Conservation (phyloP, 1,284 basidiomycete genomes). For the Trichosporon sp. region DNA sequence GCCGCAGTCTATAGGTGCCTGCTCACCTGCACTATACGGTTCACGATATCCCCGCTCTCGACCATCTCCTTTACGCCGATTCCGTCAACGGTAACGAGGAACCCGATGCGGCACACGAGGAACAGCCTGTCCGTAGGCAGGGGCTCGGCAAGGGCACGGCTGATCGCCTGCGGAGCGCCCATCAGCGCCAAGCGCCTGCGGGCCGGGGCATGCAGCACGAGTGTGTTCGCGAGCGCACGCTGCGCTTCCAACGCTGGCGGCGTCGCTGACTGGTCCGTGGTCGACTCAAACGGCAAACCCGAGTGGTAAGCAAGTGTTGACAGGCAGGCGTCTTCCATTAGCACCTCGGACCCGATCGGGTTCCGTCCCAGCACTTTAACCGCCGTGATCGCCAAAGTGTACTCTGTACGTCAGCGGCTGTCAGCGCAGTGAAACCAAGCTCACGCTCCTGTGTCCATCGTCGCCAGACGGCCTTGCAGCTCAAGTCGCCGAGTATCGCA, state of each 20-base stretch:
- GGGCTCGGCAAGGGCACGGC: slow-evolving; percentile 25
- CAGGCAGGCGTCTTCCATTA: slow-evolving; percentile 49
- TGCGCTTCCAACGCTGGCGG: slow-evolving; percentile 28
- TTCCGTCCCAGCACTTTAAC: slow-evolving; percentile 71
- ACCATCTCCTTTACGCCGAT: slow-evolving; percentile 31
- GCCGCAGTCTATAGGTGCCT: not conserved
- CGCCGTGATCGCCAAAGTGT: slow-evolving; percentile 57
- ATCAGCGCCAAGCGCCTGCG: slow-evolving; percentile 23
- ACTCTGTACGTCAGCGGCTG: slow-evolving; percentile 17
- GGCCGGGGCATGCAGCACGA: slow-evolving; percentile 32
- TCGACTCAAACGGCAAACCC: slow-evolving; percentile 19
- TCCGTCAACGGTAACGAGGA: slow-evolving; percentile 37
- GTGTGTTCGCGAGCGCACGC: slow-evolving; percentile 34
- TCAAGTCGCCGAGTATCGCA: slow-evolving; percentile 58
- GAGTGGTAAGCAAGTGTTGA: slow-evolving; percentile 34
- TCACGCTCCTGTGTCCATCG: slow-evolving; percentile 31
- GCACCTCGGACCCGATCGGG: slow-evolving; percentile 60
- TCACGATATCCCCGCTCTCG: slow-evolving; percentile 30
- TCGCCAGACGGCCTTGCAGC: slow-evolving; percentile 47
- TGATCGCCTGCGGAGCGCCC: slow-evolving; percentile 26
- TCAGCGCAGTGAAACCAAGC: slow-evolving; percentile 10
- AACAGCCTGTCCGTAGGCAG: slow-evolving; percentile 31
- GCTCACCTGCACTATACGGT: slow-evolving; percentile 35
- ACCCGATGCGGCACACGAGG: slow-evolving; percentile 38
- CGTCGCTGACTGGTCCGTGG: not conserved